Base-by-base conservation (phyloP, 805 yeast species). In the Teunomyces kruisii region DNA sequence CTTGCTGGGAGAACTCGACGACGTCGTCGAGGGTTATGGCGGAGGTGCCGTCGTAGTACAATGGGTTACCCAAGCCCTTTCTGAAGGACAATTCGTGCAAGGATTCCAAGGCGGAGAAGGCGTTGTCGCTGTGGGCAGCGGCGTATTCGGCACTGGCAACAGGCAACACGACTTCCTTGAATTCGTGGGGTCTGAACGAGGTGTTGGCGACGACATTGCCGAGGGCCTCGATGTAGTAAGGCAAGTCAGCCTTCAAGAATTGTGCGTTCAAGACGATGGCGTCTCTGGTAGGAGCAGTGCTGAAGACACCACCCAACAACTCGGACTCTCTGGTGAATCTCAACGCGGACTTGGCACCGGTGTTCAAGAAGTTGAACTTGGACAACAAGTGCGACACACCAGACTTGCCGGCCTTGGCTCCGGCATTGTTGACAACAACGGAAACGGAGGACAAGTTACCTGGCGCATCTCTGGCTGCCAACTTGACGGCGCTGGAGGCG, bases 271-370 rank as follows among this genome's bases (percentile, higher is more conserved):
- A 79, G 50, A 87, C 80, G 53, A 94, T 80, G 58, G 84, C 76
- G 65, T 94, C 98, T 76, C 97, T 86, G 67, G 87, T 82, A 57
- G 89, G 84, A 46, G 63, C 59, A 37, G 96, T 75, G 40, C 78
- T 62, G 68, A 89, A 80, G 49, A 69, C 70, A 64, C 96, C 98
- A 56, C 99, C 98, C 54, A 92, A 77, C 54, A 94, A 80, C 75
- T 92, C 99, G 42, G 91, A 74, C 74, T 94, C 99, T 72, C 99
- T 87, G 62, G 90, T 86, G 61, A 91, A 77, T 75, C 98, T 87
- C 65, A 94, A 78, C 17, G 94, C 96, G 14, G 97, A 86, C 68
- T 89, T 88, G 57, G 81, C 67, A 50, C 76, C 76, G 46, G 96
- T 89, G 78, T 86, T 84, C 64, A 86, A 81, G 76, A 86, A 94